Evolutionary conservation across 129 eudicot genomes (phyloP).

Genomic region (carrot (Daucus carota)): DNA sequence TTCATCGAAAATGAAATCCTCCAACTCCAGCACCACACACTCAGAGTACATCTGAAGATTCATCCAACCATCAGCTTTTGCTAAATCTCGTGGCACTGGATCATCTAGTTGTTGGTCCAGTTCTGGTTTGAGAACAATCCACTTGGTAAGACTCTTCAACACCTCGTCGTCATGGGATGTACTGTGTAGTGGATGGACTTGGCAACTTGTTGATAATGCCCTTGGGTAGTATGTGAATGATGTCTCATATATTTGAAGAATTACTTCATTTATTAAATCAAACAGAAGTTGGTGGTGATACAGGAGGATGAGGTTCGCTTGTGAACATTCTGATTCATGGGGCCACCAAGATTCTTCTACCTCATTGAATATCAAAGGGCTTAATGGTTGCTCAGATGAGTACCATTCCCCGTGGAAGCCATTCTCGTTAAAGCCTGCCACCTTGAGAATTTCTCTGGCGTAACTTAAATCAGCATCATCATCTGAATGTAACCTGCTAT

Average conservation of each 20-base stretch:
- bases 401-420: constrained; percentile 37
- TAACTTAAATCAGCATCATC: constrained; percentile 44
- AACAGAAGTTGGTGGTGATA: constrained; percentile 54
- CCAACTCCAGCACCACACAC: constrained; percentile 51
- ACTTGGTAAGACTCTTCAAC: constrained; percentile 25
- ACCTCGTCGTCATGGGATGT: constrained; percentile 45
- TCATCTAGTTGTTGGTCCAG: constrained; percentile 25
- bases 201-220: constrained; percentile 43
- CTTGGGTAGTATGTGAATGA: constrained; percentile 66
- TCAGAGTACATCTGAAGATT: constrained; percentile 63
- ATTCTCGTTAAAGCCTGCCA: constrained; percentile 38
- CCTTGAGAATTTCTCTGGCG: constrained; percentile 53
- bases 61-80: constrained; percentile 63
- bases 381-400: constrained; percentile 35
- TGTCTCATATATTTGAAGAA: constrained; percentile 37
- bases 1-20: constrained; percentile 61
- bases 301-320: constrained; percentile 26
- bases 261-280: constrained; percentile 56
- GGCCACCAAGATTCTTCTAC: constrained; percentile 44
- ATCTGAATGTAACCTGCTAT: constrained; percentile 5
- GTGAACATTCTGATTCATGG: constrained; percentile 31
- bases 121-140: constrained; percentile 30
- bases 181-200: constrained; percentile 22
- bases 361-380: constrained; percentile 57
- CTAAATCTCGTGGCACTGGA: constrained; percentile 39